Conservation (phyloP, 805 yeast species). For the Candida glaebosa region DNA sequence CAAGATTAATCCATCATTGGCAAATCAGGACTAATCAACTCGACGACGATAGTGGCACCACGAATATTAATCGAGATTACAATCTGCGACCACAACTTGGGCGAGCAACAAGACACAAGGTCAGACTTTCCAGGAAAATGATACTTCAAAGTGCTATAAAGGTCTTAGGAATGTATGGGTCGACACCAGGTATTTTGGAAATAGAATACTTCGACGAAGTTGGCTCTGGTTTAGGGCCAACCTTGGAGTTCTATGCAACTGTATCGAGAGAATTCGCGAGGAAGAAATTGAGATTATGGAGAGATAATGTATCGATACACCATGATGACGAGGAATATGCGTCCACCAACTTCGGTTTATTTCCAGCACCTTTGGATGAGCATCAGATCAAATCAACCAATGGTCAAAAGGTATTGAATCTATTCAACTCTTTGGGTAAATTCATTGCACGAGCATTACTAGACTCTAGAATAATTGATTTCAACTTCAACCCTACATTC, state of each 20-base stretch:
- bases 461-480: slow-evolving; percentile 86
- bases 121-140: slow-evolving; percentile 67
- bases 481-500: slow-evolving; percentile 68
- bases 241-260: slow-evolving; percentile 83
- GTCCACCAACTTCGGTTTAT: slow-evolving; percentile 51
- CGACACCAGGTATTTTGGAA: slow-evolving; percentile 78
- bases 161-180: slow-evolving; percentile 70
- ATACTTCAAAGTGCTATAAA: slow-evolving; percentile 75
- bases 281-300: slow-evolving; percentile 65
- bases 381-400: slow-evolving; percentile 22
- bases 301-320: slow-evolving; percentile 25
- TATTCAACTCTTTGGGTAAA: slow-evolving; percentile 70
- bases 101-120: slow-evolving; percentile 72
- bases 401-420: slow-evolving; percentile 41
- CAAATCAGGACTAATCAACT: slow-evolving; percentile 44
- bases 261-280: slow-evolving; percentile 73
- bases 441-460: slow-evolving; percentile 83
- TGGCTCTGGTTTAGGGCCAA: slow-evolving; percentile 97
- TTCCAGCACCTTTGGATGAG: slow-evolving; percentile 61
- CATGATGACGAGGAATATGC: slow-evolving; percentile 32
- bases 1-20: slow-evolving; percentile 80
- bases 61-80: slow-evolving; percentile 7
- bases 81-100: slow-evolving; percentile 53
- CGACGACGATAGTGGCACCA: slow-evolving; percentile 25
- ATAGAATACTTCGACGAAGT: slow-evolving; percentile 86